A percentile compares a stretch with the other conserved stretches of the same genome.
These are phyloP conservation scores for Pleurostoma richardsiae DNA, from an alignment of 2,329 filamentous ascomycete species.

Conservation along the genomic window DNA sequence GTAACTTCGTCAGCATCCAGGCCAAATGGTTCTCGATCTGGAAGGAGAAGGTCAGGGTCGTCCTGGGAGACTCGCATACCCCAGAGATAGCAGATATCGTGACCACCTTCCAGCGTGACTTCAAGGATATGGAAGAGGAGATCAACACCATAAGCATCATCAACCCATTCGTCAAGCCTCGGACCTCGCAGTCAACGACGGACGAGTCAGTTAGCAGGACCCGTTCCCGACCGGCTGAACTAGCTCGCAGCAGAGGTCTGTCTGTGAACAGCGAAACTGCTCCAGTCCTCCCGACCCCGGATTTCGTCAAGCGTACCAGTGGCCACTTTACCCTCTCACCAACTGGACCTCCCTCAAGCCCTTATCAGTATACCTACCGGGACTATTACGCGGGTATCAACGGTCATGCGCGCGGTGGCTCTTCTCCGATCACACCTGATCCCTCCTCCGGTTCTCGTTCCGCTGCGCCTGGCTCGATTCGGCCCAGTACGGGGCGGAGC, in stretches of 20 bases:
- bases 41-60: slow-evolving; percentile 73
- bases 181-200: slow-evolving; percentile 54
- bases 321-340: slow-evolving; percentile 59
- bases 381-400: slow-evolving; percentile 43
- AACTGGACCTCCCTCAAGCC: slow-evolving; percentile 42
- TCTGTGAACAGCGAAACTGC: slow-evolving; percentile 60
- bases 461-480: slow-evolving; percentile 36
- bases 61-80: slow-evolving; percentile 63
- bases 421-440: slow-evolving; percentile 53
- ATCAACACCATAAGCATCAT: slow-evolving; percentile 69
- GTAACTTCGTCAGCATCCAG: slow-evolving; percentile 81
- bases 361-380: slow-evolving; percentile 46
- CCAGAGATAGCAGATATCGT: slow-evolving; percentile 70
- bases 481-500: slow-evolving; percentile 57
- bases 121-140: slow-evolving; percentile 68
- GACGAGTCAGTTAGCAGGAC: slow-evolving; percentile 46
- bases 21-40: slow-evolving; percentile 77
- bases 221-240: slow-evolving; percentile 42
- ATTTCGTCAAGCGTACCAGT: slow-evolving; percentile 61
- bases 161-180: slow-evolving; percentile 65
- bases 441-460: slow-evolving; percentile 42
- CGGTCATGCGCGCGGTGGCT: slow-evolving; percentile 49
- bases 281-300: slow-evolving; percentile 59
- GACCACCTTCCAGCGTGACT: slow-evolving; percentile 73
- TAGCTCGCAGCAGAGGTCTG: slow-evolving; percentile 49